A percentile compares a stretch with the other conserved stretches of the same genome.
These are phyloP conservation scores for Rutstroemia sp. DNA, from an alignment of 2,329 filamentous ascomycete genomes.

Conservation along the genomic window DNA sequence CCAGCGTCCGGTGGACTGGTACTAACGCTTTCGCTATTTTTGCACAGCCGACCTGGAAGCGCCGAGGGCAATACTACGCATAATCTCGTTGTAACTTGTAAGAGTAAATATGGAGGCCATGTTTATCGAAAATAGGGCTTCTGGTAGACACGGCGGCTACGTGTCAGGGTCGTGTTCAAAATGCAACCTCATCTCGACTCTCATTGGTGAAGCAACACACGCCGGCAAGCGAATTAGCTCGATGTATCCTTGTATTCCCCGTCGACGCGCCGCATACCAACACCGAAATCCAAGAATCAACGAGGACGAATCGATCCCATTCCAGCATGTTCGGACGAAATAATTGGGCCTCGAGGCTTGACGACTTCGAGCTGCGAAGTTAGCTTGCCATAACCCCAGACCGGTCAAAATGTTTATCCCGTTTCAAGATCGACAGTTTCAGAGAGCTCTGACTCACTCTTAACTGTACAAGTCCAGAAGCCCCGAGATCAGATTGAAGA, in stretches of 20 bases:
- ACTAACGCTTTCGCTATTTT: conserved; percentile 17
- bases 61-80: conserved; percentile 4
- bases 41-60: conserved; percentile 25
- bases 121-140: neutral
- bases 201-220: conserved; percentile 21
- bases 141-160: conserved; percentile 17
- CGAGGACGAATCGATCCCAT: neutral
- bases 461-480: conserved; percentile 8
- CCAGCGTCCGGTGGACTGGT: conserved; percentile 7
- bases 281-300: conserved; percentile 9
- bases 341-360: neutral
- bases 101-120: neutral
- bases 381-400: conserved; percentile 12
- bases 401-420: conserved; percentile 17
- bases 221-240: conserved; percentile 14
- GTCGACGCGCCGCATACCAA: conserved; percentile 23
- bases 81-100: neutral
- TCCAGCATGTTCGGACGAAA: neutral
- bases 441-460: conserved; percentile 24
- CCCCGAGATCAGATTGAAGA: neutral
- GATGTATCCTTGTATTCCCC: neutral
- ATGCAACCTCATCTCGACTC: conserved; percentile 5
- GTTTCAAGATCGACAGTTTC: conserved; percentile 27
- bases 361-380: neutral
- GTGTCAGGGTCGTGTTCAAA: conserved; percentile 26